Conservation (phyloP, 805 yeast species). For the Spathaspora hagerdaliae region DNA sequence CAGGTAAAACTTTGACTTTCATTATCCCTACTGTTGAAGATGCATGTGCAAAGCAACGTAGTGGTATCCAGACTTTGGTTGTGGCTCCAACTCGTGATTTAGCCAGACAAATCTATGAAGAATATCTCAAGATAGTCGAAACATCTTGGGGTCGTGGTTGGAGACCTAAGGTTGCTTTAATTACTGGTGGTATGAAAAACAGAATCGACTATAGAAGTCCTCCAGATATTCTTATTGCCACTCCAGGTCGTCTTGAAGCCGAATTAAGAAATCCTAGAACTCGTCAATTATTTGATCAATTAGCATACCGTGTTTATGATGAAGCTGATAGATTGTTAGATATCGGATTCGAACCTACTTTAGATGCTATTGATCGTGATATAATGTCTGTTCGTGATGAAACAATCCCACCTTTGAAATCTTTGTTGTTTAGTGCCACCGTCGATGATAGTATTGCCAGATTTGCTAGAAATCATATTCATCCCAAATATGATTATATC, state of each 20-base stretch:
- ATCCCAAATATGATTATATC: conserved; percentile 51
- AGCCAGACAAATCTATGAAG: conserved; percentile 75
- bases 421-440: conserved; percentile 85
- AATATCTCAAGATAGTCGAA: conserved; percentile 45
- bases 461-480: conserved; percentile 60
- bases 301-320: conserved; percentile 72
- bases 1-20: conserved; percentile 91
- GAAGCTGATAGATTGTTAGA: conserved; percentile 89
- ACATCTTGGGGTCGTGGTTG: background rate
- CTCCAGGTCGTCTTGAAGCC: conserved; percentile 83
- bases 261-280: conserved; percentile 44
- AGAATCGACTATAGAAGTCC: conserved; percentile 20
- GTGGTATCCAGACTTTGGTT: conserved; percentile 45
- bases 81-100: conserved; percentile 90
- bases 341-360: conserved; percentile 69
- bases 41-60: conserved; percentile 24
- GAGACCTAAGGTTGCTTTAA: conserved; percentile 35
- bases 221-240: conserved; percentile 73
- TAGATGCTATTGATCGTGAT: conserved; percentile 51
- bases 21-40: conserved; percentile 58
- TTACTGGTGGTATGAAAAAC: conserved; percentile 65
- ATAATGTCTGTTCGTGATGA: conserved; percentile 35
- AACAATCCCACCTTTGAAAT: conserved; percentile 42
- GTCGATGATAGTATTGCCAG: conserved; percentile 62
- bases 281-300: conserved; percentile 45